Evolutionary conservation across 495 filamentous ascomycete species (phyloP), one percentile per base, ranked within the genome.

Genomic region (Melanomma pulvis-pyrius): DNA sequence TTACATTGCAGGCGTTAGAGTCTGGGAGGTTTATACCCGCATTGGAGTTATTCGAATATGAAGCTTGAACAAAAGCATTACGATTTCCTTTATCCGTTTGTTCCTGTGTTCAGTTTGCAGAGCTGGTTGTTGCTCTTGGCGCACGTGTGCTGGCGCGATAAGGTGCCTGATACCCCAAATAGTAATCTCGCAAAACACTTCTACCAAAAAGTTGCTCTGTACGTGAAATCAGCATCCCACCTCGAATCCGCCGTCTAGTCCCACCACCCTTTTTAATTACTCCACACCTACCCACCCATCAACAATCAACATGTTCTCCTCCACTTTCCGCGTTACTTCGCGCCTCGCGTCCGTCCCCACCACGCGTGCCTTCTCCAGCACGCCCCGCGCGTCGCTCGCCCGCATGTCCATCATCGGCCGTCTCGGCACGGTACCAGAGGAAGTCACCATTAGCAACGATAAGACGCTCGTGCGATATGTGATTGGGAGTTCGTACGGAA

Each of bases 371-470:
- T 81, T 91, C 78, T 82, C 79, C 78, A 78, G 78, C 69, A 83
- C 83, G 53, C 73, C 79, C 17, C 69, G 77, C 57, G 73, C 76
- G 59, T 70, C 75, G 47, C 59, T 83, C 61, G 84, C 87, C 54
- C 81, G 81, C 60, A 81, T 96, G 79, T 88, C 83, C 73, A 74
- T 96, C 78, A 83, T 92, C 69, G 92, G 92, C 74, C 87, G 87
- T 70, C 86, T 96, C 19, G 91, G 81, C 58, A 81, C 79, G 59
- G 76, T 82, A 29, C 92, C 92, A 44, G 90, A 94, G 81, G 63
- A 90, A 65, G 75, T 76, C 2, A 76, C 87, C 41, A 89, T 89
- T 50, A 80, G 81, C 70, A 86, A 80, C 28, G 91, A 90, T 58
- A 77, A 80, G 30, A 89, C 92, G 30, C 60, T 92, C 59, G 64